Conservation (phyloP, 2,329 filamentous ascomycete species). For the Fusarium nodosum region DNA sequence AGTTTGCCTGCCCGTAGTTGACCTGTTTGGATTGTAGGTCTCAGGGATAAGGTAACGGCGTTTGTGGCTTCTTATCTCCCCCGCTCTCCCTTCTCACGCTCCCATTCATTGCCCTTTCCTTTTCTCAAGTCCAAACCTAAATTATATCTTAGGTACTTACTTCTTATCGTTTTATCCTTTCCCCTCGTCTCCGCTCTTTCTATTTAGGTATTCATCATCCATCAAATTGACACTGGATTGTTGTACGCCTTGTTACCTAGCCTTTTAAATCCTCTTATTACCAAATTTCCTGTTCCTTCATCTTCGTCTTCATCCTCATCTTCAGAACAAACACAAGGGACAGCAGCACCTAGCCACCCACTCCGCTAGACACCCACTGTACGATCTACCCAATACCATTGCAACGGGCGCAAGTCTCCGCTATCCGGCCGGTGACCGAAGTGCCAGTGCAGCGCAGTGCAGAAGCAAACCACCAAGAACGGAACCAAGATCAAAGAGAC, state of each 20-base stretch:
- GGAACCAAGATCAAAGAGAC: constrained; percentile 7
- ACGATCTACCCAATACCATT: constrained; percentile 32
- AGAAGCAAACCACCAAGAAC: constrained; percentile 15
- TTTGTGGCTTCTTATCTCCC: constrained; percentile 43
- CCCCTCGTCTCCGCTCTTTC: constrained; percentile 12
- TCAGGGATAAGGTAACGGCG: constrained; percentile 10
- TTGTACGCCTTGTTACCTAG: not conserved
- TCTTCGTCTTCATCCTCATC: constrained; percentile 4
- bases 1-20: constrained; percentile 21
- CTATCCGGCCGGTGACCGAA: constrained; percentile 43
- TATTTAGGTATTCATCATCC: constrained; percentile 11
- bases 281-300: not conserved
- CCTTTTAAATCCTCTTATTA: not conserved
- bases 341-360: constrained; percentile 18
- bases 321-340: constrained; percentile 9
- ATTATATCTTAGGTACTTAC: constrained; percentile 7
- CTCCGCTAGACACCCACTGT: constrained; percentile 31
- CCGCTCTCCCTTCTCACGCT: constrained; percentile 32
- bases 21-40: constrained; percentile 13
- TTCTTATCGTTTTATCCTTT: not conserved
- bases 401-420: constrained; percentile 40
- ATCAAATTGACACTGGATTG: not conserved
- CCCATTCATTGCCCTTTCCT: constrained; percentile 25
- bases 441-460: constrained; percentile 26
- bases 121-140: constrained; percentile 19